Base-by-base conservation (phyloP, 495 filamentous ascomycete species). In the Terfezia boudieri region DNA sequence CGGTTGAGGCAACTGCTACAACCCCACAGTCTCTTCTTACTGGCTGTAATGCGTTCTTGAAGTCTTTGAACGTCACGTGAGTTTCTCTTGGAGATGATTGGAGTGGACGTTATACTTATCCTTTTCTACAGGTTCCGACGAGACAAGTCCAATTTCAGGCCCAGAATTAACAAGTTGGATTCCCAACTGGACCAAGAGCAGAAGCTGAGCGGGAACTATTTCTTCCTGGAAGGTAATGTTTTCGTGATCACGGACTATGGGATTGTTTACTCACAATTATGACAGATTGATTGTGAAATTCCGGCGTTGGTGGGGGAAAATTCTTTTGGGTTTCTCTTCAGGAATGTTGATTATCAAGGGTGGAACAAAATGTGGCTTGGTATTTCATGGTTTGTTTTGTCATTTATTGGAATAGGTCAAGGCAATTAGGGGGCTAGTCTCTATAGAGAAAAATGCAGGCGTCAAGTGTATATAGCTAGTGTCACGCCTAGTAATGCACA, bases 101-200 rank as follows among this genome's bases (percentile, higher is more conserved):
- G 41, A 46, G 3, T 20, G 17, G 41, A 20, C 8, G 41, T 46
- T 46, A 46, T 17, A 12, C 43, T 20, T 9, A 14, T 51, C n/a
- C 12, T 23, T 22, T 6, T 51, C 23, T 32, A 26, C 5, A 51
- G 49, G 14, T 98, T 96, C 80, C 84, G 92, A 62, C 86, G 92
- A 61, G 92, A 96, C 66, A 89, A 92, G 56, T 92, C 83, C 70
- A 94, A 87, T 62, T 98, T 78, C 73, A 77, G 90, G 36, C 90
- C 92, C 46, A 83, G 92, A 67, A 98, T 98, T 76, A 98, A 98
- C 77, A 98, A 98, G 76, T 71, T 79, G 61, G 79, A 93, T 67
- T 87, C 82, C 66, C 92, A 96, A 70, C 72, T 94, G 59, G 90
- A 98, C 68, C 87, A 94, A 66, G 90, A 95, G 65, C 90, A 98